Evolutionary conservation across 2,329 filamentous ascomycete genomes (phyloP).

Genomic region (Neonectria hederae): DNA sequence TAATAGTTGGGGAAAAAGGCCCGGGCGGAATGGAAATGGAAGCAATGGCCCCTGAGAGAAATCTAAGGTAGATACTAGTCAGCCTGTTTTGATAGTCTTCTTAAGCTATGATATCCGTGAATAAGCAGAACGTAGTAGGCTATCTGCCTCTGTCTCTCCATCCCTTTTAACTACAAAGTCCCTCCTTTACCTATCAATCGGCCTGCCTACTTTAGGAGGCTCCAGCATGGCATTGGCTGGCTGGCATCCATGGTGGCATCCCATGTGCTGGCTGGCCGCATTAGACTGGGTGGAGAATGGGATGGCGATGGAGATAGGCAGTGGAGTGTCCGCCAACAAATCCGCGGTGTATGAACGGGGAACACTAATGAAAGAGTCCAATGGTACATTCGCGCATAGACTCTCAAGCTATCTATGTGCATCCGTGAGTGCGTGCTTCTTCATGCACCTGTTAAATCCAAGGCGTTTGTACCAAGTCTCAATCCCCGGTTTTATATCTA

Average conservation of each 20-base stretch:
- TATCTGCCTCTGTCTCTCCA: neutral
- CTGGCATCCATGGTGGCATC: conserved; percentile 8
- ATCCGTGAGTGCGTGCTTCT: neutral
- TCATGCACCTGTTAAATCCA: neutral
- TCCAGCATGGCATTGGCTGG: conserved; percentile 11
- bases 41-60: conserved; percentile 4
- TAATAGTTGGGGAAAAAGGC: neutral
- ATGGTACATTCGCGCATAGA: no score
- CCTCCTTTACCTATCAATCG: neutral
- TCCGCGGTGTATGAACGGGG: neutral
- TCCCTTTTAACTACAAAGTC: neutral
- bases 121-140: neutral
- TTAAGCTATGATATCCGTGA: no score
- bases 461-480: neutral
- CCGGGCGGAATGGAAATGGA: neutral
- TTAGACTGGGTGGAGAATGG: conserved; percentile 2
- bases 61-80: no score
- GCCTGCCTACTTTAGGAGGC: conserved; percentile 12
- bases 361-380: neutral
- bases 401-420: neutral
- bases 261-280: neutral
- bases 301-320: conserved; percentile 2
- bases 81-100: neutral
- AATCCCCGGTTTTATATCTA: neutral
- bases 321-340: neutral